Evolutionary conservation across 208 protist species (phyloP).

Genomic region (Leishmania amazonensis): DNA sequence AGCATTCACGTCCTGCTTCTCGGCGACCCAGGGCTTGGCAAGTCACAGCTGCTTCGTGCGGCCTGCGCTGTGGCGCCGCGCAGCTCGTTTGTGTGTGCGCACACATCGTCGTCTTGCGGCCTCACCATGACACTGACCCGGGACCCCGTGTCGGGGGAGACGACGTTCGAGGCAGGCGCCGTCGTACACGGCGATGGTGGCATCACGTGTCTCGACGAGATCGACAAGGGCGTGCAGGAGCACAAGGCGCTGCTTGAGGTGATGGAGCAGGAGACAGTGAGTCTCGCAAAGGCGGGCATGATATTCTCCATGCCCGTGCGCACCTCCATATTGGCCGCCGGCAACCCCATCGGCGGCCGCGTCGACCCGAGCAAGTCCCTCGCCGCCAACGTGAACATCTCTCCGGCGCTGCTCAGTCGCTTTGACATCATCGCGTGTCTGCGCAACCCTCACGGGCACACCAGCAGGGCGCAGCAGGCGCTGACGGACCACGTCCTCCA

Average conservation of each 20-base stretch:
- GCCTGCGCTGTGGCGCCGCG: slow-evolving; percentile 92
- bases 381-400: slow-evolving; percentile 96
- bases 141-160: slow-evolving; percentile 89
- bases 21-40: slow-evolving; percentile 97
- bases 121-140: slow-evolving; percentile 97
- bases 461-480: slow-evolving; percentile 26
- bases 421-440: slow-evolving; percentile 98
- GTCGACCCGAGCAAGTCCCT: slow-evolving; percentile 95
- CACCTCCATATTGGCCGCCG: slow-evolving; percentile 97
- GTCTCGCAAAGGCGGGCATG: slow-evolving; percentile 98
- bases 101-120: slow-evolving; percentile 96
- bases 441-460: slow-evolving; percentile 41
- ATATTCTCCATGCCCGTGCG: slow-evolving; percentile 97
- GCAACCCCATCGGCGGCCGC: slow-evolving; percentile 96
- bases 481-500: slow-evolving; percentile 96
- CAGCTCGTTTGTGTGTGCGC: slow-evolving; percentile 99
- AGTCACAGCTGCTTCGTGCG: slow-evolving; percentile 96
- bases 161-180: slow-evolving; percentile 98
- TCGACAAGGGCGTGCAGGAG: slow-evolving; percentile 97
- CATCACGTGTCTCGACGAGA: slow-evolving; percentile 99
- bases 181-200: slow-evolving; percentile 98
- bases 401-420: slow-evolving; percentile 95
- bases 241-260: slow-evolving; percentile 99
- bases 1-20: slow-evolving; percentile 97
- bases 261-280: slow-evolving; percentile 99